Evolutionary conservation across 352 stramenopile genomes (phyloP).

Genomic region (Aphanomyces invadans): DNA sequence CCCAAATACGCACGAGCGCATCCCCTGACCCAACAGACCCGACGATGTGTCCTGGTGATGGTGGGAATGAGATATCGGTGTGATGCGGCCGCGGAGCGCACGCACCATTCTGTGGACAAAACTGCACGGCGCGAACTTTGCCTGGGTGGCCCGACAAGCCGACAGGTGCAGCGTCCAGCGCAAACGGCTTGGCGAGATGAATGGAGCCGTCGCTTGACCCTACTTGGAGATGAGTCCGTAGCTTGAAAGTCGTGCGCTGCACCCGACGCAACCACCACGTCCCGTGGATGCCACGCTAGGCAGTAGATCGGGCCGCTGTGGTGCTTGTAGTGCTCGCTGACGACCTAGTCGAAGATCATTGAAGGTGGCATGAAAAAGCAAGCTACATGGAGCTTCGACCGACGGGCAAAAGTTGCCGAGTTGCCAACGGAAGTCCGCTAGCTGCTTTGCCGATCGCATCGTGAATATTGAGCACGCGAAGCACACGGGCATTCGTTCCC

Average conservation of each 20-base stretch:
- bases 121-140: conserved; percentile 9
- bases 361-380: no score
- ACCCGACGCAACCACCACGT: conserved; percentile 18
- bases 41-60: neutral
- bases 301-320: conserved; percentile 15
- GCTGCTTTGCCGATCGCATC: neutral
- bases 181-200: conserved; percentile 15
- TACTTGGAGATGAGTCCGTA: neutral
- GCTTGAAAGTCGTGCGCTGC: no score
- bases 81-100: no score
- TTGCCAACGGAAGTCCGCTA: neutral
- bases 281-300: conserved; percentile 12
- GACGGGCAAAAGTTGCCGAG: conserved; percentile 1
- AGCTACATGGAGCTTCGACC: no score
- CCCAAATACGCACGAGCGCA: conserved; percentile 13
- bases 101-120: neutral
- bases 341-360: conserved; percentile 9
- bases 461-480: conserved; percentile 18
- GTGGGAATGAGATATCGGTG: no score
- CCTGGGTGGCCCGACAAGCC: neutral
- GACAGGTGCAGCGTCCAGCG: neutral
- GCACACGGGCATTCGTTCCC: conserved; percentile 12
- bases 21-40: neutral
- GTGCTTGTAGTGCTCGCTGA: conserved; percentile 23
- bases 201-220: conserved; percentile 15